Evolutionary conservation across 306 rosid genomes (phyloP), one percentile per base, ranked within the genome.

Genomic region (Pterocarpus santalinus): DNA sequence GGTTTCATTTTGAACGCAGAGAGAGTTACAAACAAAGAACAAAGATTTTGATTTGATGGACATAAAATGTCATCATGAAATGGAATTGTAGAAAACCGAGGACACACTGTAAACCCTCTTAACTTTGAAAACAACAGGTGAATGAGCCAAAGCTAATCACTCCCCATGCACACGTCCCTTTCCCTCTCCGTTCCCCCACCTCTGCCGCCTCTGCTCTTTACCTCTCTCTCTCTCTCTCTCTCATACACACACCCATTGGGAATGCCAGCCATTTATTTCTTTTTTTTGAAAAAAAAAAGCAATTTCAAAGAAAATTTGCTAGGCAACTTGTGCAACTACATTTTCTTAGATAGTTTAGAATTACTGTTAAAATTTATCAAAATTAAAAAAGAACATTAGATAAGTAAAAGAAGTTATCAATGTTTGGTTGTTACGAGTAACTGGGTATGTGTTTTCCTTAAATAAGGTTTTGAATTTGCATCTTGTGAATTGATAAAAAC

Each of bases 111-210:
- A 71, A 82, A 70, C 81, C 14, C 77, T 72, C 80, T 83, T 88
- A 91, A 92, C 65, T 86, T 82, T 86, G 98, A 94, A 88, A 94
- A 87, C 91, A 86, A 92, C 98, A 46, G 74, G 55, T 94, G 97
- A 90, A 84, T 88, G 93, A 86, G 75, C 80, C 88, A 93, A 90
- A 88, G 90, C 87, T 92, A 86, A 92, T 92, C 90, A 86, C 93
- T 84, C 90, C 28, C 89, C 97, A 92, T 92, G 97, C 98, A 94
- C 90, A 91, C 82, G 96, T 94, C 98, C 90, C 90, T 94, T 92
- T 94, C 98, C 61, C 66, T 79, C 87, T 85, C 72, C 84, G 71
- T 83, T 77, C 89, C 91, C 88, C 90, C 89, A 82, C 89, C 88
- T 86, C 90, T 88, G 86, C 87, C 88, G 82, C 86, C 73, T 84